Percentiles rank a stretch among this genome's conserved stretches.
Evolutionary conservation across 2,329 filamentous ascomycete genomes (phyloP).

Genomic region (Plectosphaerella plurivora): DNA sequence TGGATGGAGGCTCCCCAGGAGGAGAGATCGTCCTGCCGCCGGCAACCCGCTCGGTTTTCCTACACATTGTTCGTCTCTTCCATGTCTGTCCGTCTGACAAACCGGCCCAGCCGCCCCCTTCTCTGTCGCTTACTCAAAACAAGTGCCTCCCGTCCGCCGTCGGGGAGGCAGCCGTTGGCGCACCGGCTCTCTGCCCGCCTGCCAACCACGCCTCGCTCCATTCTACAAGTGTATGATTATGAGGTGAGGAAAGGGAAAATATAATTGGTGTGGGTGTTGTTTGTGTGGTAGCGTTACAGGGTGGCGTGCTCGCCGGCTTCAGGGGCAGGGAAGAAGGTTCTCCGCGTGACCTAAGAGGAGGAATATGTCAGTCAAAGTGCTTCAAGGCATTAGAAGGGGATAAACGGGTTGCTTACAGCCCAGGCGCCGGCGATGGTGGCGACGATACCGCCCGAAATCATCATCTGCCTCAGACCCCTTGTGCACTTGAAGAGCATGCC

Average conservation of each 20-base stretch:
- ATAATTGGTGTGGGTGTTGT: background rate
- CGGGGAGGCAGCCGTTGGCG: background rate
- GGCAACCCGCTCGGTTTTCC: background rate
- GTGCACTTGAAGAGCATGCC: conserved; percentile 98
- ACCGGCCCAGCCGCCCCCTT: background rate
- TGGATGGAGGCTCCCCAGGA: background rate
- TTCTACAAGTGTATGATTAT: conserved; percentile 1
- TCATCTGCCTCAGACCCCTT: conserved; percentile 82
- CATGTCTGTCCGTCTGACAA: background rate
- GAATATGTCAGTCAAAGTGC: background rate
- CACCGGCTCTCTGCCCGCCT: background rate
- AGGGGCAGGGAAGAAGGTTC: conserved; percentile 35
- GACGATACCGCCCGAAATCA: conserved; percentile 89
- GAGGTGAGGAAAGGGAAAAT: conserved; percentile 1
- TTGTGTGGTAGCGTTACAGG: conserved; percentile 11
- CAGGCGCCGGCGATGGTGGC: conserved; percentile 80
- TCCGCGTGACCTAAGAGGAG: conserved; percentile 28
- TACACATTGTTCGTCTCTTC: background rate
- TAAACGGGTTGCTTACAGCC: too few relatives aligned
- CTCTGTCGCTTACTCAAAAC: background rate
- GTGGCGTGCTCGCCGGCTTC: conserved; percentile 18
- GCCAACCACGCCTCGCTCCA: background rate
- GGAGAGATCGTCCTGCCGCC: conserved; percentile 3
- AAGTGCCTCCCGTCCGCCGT: background rate
- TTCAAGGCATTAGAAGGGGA: background rate